Percentiles rank a stretch among this genome's conserved stretches.
phyloP scores from a whole-genome alignment of 805 yeast species.

The Ogataea neopini region DNA sequence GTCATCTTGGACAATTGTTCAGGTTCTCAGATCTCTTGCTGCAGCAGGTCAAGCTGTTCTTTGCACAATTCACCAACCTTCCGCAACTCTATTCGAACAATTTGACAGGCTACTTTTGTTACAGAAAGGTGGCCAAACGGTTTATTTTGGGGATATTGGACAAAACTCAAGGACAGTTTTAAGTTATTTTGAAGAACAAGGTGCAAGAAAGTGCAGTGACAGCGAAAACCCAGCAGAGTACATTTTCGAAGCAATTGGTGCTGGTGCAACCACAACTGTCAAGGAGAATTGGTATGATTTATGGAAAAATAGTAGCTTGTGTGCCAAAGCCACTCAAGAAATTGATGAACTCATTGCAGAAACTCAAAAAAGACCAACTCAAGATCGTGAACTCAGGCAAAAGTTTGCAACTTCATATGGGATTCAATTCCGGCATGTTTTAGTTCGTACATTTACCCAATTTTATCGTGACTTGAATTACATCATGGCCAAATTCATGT shows the following conservation, averaged over 20 bases:
- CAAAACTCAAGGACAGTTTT: conserved; percentile 41
- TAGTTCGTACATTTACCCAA: conserved; percentile 23
- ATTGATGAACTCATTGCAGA: conserved; percentile 28
- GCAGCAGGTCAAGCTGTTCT: conserved; percentile 55
- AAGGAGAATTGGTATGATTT: conserved; percentile 60
- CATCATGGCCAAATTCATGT: conserved; percentile 29
- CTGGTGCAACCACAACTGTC: conserved; percentile 69
- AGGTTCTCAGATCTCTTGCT: conserved; percentile 48
- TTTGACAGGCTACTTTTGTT: conserved; percentile 44
- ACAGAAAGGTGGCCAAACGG: conserved; percentile 52
- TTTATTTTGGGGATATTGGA: conserved; percentile 55
- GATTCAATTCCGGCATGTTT: neutral
- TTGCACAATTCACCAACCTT: conserved; percentile 57
- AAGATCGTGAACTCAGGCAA: neutral
- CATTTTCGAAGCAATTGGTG: conserved; percentile 71
- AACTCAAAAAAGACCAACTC: conserved; percentile 6
- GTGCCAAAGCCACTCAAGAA: conserved; percentile 24
- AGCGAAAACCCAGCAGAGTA: conserved; percentile 75
- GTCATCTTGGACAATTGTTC: conserved; percentile 57
- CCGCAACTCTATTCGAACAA: conserved; percentile 44
- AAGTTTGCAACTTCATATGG: neutral
- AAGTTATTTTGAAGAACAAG: conserved; percentile 46
- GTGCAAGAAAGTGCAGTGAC: conserved; percentile 63
- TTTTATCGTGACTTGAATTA: conserved; percentile 19
- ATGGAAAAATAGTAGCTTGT: conserved; percentile 45